Percentiles rank a stretch among this genome's conserved stretches.
phyloP scores from a whole-genome alignment of 1,139 yeast species.

The Wickerhamiella infanticola region DNA sequence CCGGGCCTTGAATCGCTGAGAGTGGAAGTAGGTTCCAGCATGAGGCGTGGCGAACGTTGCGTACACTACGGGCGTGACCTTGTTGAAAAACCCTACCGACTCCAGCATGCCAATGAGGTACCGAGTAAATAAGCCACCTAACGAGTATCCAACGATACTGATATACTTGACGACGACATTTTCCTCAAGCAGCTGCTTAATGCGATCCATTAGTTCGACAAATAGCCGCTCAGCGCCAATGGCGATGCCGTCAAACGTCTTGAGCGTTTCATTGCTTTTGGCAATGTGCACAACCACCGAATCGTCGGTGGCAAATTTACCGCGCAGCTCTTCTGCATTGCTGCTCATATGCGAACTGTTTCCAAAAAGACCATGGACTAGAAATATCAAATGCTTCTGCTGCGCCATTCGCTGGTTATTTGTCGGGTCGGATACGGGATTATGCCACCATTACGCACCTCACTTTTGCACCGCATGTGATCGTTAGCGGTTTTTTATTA shows the following conservation, averaged over 20 bases:
- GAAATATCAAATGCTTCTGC: slow-evolving; percentile 45
- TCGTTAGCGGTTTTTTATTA: too few relatives aligned
- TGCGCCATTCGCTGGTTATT: not conserved
- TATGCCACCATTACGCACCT: too few relatives aligned
- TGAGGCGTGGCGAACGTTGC: slow-evolving; percentile 90
- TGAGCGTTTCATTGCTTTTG: slow-evolving; percentile 52
- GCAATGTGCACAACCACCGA: slow-evolving; percentile 47
- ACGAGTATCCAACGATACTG: slow-evolving; percentile 38
- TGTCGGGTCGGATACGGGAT: not conserved
- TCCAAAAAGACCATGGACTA: slow-evolving; percentile 84
- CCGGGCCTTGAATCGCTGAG: slow-evolving; percentile 28
- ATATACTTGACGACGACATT: slow-evolving; percentile 21
- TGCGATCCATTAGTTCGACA: slow-evolving; percentile 28
- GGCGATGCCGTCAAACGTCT: slow-evolving; percentile 74
- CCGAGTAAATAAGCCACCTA: slow-evolving; percentile 41
- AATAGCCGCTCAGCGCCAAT: slow-evolving; percentile 56
- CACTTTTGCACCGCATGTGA: too few relatives aligned
- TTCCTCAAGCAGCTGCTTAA: slow-evolving; percentile 8
- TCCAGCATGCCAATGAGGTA: slow-evolving; percentile 57
- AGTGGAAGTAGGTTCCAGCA: slow-evolving; percentile 34
- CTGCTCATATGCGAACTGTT: slow-evolving; percentile 57
- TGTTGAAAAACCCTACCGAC: slow-evolving; percentile 34
- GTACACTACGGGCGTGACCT: slow-evolving; percentile 42
- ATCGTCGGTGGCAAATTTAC: slow-evolving; percentile 23
- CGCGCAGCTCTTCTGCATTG: slow-evolving; percentile 37